Conservation (phyloP, 345 rosid species). For the Nasturtium officinale region DNA sequence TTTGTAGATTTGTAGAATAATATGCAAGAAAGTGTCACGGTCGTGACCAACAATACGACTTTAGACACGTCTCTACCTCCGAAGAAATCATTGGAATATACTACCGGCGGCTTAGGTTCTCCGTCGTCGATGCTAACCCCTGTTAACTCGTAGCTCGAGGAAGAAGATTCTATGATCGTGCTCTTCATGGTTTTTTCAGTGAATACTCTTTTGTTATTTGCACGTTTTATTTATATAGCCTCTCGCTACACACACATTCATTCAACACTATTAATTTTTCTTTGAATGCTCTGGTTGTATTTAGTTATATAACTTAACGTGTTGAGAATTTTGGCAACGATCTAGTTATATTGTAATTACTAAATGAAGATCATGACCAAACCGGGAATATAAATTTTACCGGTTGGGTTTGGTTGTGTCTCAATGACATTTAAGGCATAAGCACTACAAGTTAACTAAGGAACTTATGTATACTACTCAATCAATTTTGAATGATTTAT, state of each 20-base stretch:
- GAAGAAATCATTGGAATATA: slow-evolving; percentile 10
- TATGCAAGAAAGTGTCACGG: slow-evolving; percentile 32
- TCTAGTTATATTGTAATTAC: neutral
- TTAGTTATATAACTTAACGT: neutral
- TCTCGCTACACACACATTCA: neutral
- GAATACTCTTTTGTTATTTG: slow-evolving; percentile 1
- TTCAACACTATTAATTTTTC: slow-evolving; percentile 27
- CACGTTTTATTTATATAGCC: slow-evolving; percentile 9
- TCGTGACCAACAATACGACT: slow-evolving; percentile 28
- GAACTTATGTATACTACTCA: neutral
- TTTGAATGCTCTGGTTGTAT: neutral
- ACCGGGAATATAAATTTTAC: neutral
- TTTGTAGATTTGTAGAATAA: slow-evolving; percentile 27
- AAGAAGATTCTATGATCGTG: slow-evolving; percentile 18
- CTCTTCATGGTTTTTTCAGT: slow-evolving; percentile 21
- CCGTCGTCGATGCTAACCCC: slow-evolving; percentile 17
- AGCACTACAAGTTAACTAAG: slow-evolving; percentile 1
- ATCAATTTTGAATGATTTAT: slow-evolving; percentile 13
- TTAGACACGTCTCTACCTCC: slow-evolving; percentile 29
- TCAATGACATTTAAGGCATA: neutral
- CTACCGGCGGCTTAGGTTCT: neutral
- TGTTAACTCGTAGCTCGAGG: slow-evolving; percentile 26
- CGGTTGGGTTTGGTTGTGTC: neutral
- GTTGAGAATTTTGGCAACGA: slow-evolving; percentile 13
- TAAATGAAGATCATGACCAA: neutral